Evolutionary conservation across 2,329 filamentous ascomycete genomes (phyloP).

Genomic region (Hymenoscyphus salicellus): DNA sequence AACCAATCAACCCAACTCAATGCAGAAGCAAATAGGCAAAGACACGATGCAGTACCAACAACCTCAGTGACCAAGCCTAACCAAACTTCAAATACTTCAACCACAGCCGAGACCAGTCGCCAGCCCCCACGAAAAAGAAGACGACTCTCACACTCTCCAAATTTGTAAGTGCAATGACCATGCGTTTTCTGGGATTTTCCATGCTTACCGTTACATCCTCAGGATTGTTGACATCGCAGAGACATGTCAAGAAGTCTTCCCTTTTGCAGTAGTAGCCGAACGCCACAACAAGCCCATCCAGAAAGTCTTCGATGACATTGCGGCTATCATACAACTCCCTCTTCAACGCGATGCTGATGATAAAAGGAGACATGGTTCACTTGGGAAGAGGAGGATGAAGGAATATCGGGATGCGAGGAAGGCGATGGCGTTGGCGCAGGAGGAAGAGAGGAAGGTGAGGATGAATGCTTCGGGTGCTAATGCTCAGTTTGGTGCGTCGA

Average conservation of each 20-base stretch:
- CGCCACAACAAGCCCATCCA: slow-evolving; percentile 44
- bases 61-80: neutral
- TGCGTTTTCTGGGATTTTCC: too few species aligned
- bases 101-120: neutral
- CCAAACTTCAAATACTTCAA: neutral
- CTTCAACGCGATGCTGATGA: slow-evolving; percentile 46
- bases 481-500: slow-evolving; percentile 14
- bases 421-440: slow-evolving; percentile 39
- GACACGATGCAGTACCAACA: neutral
- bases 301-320: slow-evolving; percentile 47
- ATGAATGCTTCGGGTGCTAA: slow-evolving; percentile 11
- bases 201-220: slow-evolving; percentile 21
- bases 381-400: slow-evolving; percentile 43
- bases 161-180: slow-evolving; percentile 23
- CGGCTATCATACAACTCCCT: slow-evolving; percentile 48
- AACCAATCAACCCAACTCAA: neutral
- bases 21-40: neutral
- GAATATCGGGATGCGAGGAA: slow-evolving; percentile 41
- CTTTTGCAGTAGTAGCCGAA: slow-evolving; percentile 45
- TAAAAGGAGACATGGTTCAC: slow-evolving; percentile 41
- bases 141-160: slow-evolving; percentile 21
- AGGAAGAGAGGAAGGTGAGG: slow-evolving; percentile 25
- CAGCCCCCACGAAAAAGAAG: slow-evolving; percentile 1
- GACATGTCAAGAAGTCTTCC: slow-evolving; percentile 46
- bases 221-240: slow-evolving; percentile 50